A percentile compares a stretch with the other conserved stretches of the same genome.
These are phyloP conservation scores for Candida suzukii DNA, from an alignment of 805 yeast genomes.

Conservation along the genomic window DNA sequence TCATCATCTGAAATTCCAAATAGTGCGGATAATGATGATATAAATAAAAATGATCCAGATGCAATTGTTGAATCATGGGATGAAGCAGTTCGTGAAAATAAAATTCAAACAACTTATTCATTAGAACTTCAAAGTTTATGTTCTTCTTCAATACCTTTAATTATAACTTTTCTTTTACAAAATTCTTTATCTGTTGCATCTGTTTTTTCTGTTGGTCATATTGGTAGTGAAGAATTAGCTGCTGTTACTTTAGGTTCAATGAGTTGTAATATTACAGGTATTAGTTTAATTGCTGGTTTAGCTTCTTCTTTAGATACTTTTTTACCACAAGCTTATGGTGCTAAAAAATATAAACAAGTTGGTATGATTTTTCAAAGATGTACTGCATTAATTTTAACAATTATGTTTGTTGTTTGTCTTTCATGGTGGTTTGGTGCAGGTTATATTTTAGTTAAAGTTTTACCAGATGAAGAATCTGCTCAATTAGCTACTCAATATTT, in stretches of 20 bases:
- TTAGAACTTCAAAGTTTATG: conserved; percentile 21
- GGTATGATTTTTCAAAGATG: conserved; percentile 47
- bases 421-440: conserved; percentile 33
- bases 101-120: conserved; percentile 2
- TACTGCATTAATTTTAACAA: conserved; percentile 33
- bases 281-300: conserved; percentile 50
- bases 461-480: conserved; percentile 43
- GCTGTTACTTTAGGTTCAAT: conserved; percentile 53
- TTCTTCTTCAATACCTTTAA: conserved; percentile 41
- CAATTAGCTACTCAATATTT: conserved; percentile 41
- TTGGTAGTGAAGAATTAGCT: conserved; percentile 51
- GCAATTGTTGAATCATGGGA: conserved; percentile 26
- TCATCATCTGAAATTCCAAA: too few species aligned
- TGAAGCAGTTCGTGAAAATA: conserved; percentile 16
- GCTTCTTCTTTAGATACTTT: conserved; percentile 52
- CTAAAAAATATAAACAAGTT: conserved; percentile 40
- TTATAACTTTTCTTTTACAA: conserved; percentile 46
- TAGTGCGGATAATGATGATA: conserved; percentile 1
- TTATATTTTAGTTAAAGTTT: conserved; percentile 22
- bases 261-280: conserved; percentile 49
- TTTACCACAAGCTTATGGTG: conserved; percentile 57
- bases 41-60: conserved; percentile 10
- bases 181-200: conserved; percentile 47
- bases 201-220: conserved; percentile 50
- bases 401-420: conserved; percentile 33